These are phyloP conservation scores for Arthrinium phaeospermum DNA, from an alignment of 2,329 filamentous ascomycete species.

Conservation along the genomic window DNA sequence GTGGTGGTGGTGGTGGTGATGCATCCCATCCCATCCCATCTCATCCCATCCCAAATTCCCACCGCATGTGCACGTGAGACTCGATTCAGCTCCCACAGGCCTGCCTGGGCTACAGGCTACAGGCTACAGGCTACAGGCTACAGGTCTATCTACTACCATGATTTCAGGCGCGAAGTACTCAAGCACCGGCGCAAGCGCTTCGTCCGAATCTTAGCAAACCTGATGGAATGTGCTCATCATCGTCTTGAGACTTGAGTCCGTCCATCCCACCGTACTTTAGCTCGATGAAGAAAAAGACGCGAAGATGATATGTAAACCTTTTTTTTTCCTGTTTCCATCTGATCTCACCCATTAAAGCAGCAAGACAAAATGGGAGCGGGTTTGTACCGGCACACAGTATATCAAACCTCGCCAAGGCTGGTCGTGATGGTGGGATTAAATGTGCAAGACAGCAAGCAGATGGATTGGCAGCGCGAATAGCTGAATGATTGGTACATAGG, in stretches of 20 bases:
- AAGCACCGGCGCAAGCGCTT: neutral
- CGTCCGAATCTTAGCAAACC: neutral
- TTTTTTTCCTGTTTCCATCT: neutral
- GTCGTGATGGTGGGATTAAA: neutral
- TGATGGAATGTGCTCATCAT: constrained; percentile 12
- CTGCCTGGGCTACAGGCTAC: neutral
- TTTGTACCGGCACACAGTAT: neutral
- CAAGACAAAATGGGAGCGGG: neutral
- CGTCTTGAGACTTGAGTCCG: constrained; percentile 2
- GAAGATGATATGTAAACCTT: neutral
- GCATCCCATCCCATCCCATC: neutral
- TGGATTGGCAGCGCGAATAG: neutral
- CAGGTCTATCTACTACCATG: neutral
- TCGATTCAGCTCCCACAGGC: constrained; percentile 15
- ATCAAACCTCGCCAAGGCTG: constrained; percentile 1
- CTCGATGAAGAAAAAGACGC: constrained; percentile 15
- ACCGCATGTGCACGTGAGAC: neutral
- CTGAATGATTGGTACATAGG: neutral
- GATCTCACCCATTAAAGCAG: neutral
- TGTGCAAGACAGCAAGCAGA: neutral
- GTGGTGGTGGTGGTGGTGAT: constrained; percentile 2
- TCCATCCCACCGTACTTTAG: constrained; percentile 2
- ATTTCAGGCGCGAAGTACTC: neutral
- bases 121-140: too few relatives aligned
- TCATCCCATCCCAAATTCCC: neutral